Evolutionary conservation across 371 early-diverging fungal species (phyloP).

Genomic region (Mucor sp.): DNA sequence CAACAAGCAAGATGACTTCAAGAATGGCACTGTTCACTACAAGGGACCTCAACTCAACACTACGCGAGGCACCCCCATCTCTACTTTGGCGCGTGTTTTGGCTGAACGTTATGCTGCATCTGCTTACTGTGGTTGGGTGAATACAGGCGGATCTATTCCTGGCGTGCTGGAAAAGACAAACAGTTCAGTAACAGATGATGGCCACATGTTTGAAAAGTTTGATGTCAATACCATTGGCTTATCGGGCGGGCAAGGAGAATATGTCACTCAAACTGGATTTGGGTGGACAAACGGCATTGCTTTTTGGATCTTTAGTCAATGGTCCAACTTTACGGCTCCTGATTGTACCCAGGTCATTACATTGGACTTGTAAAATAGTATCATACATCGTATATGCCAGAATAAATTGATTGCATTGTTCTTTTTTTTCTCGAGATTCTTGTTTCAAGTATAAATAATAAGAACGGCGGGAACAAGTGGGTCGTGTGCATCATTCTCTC

Average conservation of each 20-base stretch:
- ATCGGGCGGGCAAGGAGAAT: conserved; percentile 85
- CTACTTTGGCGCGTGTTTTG: conserved; percentile 44
- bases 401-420: not conserved
- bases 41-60: not conserved
- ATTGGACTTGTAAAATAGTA: conserved; percentile 4
- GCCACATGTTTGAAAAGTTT: conserved; percentile 87
- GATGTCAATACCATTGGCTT: conserved; percentile 59
- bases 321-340: conserved; percentile 44
- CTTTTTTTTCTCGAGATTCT: not conserved
- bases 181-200: conserved; percentile 32
- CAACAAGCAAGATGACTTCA: conserved; percentile 4
- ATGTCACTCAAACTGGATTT: conserved; percentile 84
- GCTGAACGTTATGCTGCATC: conserved; percentile 67
- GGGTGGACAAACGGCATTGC: conserved; percentile 94
- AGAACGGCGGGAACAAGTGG: too few relatives aligned
- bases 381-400: not conserved
- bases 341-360: conserved; percentile 28
- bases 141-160: conserved; percentile 64
- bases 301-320: conserved; percentile 66
- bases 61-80: conserved; percentile 9
- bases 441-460: not conserved
- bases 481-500: not conserved
- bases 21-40: not conserved
- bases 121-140: conserved; percentile 74
- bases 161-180: conserved; percentile 36